These are phyloP conservation scores for Penicillium malachiteum DNA, from an alignment of 495 filamentous ascomycete species.

Conservation along the genomic window DNA sequence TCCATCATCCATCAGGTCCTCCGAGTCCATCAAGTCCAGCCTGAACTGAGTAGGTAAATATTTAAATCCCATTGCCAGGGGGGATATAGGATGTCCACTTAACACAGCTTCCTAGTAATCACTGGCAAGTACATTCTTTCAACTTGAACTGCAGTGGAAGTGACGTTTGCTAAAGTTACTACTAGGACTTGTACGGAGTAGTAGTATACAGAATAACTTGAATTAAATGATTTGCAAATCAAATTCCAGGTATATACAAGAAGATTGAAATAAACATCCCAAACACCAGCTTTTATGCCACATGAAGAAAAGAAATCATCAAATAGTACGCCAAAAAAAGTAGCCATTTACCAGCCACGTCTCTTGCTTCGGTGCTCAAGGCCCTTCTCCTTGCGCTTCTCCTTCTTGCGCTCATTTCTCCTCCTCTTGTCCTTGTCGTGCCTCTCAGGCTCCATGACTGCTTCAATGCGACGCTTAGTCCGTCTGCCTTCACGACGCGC, in stretches of 20 bases:
- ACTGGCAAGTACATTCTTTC: too few species aligned
- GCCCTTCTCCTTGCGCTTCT: constrained; percentile 74
- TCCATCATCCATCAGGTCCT: too few species aligned
- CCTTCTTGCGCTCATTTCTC: constrained; percentile 82
- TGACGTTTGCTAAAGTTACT: too few species aligned
- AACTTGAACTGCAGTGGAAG: too few species aligned
- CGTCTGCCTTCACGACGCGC: constrained; percentile 69
- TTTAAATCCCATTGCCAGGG: too few species aligned
- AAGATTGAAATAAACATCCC: constrained; percentile 7
- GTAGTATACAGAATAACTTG: not conserved
- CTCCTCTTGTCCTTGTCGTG: constrained; percentile 76
- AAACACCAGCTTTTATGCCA: constrained; percentile 31
- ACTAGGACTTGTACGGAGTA: too few species aligned
- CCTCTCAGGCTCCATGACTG: constrained; percentile 76
- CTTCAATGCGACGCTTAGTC: constrained; percentile 81
- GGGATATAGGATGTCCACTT: too few species aligned
- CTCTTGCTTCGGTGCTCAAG: constrained; percentile 66
- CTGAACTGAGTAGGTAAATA: too few species aligned
- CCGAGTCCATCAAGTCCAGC: too few species aligned
- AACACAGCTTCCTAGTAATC: too few species aligned
- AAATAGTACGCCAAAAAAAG: constrained; percentile 16
- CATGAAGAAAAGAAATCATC: constrained; percentile 24
- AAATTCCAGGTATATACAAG: constrained; percentile 19
- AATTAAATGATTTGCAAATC: not conserved
- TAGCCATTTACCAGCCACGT: constrained; percentile 56